phyloP scores from a whole-genome alignment of 2,329 filamentous ascomycete species.

The Sphaerostilbella broomeana region DNA sequence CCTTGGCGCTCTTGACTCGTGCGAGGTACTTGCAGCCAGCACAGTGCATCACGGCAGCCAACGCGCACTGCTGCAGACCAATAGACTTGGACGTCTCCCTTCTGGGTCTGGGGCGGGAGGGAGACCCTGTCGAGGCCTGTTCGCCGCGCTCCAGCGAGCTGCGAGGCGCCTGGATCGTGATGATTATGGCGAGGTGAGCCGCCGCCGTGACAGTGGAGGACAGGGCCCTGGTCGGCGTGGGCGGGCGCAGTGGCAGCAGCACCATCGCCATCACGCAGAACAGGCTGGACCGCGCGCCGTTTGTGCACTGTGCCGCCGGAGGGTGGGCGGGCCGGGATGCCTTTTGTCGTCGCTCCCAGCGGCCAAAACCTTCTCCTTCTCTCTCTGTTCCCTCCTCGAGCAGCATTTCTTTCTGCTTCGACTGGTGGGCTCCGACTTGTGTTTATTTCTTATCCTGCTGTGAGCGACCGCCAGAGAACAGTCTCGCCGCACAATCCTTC shows the following conservation, averaged over 20 bases:
- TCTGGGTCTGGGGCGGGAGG: too few species aligned
- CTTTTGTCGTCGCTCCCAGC: constrained; percentile 10
- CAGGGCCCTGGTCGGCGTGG: constrained; percentile 9
- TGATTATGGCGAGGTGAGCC: too few species aligned
- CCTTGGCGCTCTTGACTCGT: too few species aligned
- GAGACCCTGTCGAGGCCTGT: background rate
- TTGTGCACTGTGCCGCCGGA: constrained; percentile 10
- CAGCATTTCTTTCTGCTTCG: constrained; percentile 13
- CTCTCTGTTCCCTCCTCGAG: constrained; percentile 18
- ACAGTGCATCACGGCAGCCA: background rate
- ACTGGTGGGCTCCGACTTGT: constrained; percentile 14
- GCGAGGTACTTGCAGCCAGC: background rate
- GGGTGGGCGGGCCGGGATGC: constrained; percentile 5
- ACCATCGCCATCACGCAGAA: background rate
- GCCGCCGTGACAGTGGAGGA: constrained; percentile 5
- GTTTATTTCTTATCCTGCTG: too few species aligned
- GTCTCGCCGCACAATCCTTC: background rate
- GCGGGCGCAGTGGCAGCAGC: constrained; percentile 11
- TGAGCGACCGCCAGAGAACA: constrained; percentile 19
- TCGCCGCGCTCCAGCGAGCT: background rate
- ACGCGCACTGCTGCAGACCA: background rate
- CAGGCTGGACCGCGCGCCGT: constrained; percentile 9
- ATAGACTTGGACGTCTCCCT: too few species aligned
- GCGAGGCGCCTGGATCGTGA: too few species aligned
- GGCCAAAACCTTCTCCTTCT: constrained; percentile 20